Base-by-base conservation (phyloP, 1,284 basidiomycete species). In the Marasmius tenuissimus region DNA sequence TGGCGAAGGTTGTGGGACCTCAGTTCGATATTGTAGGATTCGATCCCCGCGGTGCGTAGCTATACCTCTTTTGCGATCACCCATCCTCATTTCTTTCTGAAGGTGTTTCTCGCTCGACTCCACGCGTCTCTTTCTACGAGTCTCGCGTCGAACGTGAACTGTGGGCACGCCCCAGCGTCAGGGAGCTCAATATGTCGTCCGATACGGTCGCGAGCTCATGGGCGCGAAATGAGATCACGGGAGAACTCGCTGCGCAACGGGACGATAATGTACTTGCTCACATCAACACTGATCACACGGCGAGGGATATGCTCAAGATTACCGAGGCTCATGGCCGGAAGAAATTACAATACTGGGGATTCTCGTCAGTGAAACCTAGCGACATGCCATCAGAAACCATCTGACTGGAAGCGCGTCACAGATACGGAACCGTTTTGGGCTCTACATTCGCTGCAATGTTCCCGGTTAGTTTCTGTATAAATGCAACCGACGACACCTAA, bases 11-110 rank as follows among this genome's bases (percentile, higher is more conserved):
- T 11, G 27, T 75, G 3, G 73, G 73, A 3, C 68, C 67, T 5
- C 68, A 70, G 27, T 76, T 66, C 53, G 75, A 75, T 55, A 61
- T 75, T 16, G 62, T 77, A 35, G 70, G 73, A 2, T 75, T 75
- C 58, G 74, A 76, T 65, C 74, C 75, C 34, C 65, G 75, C 58
- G 70, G 71, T 68, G 53, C 33, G 20, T 34, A 1, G 39, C 12
- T 20, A 7, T 22, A 18, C 9, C 16, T 51, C 3, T 11, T n/a
- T 61, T 48, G 63, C 62, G 4, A 18, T 9, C 20, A 12, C 27
- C 2, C 27, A 27, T 27, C 4, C 27, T 47, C 16, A 47, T 47
- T 42, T 42, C 40, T 12, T 42, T 42, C 12, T 12, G n/a, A 42
- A 66, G 65, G 64, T 18, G 59, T 67, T 18, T 20, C 42, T 0